A percentile compares a stretch with the other conserved stretches of the same genome.
These are phyloP conservation scores for Chlorophyllum brunneum DNA, from an alignment of 768 basidiomycete species.

Conservation along the genomic window DNA sequence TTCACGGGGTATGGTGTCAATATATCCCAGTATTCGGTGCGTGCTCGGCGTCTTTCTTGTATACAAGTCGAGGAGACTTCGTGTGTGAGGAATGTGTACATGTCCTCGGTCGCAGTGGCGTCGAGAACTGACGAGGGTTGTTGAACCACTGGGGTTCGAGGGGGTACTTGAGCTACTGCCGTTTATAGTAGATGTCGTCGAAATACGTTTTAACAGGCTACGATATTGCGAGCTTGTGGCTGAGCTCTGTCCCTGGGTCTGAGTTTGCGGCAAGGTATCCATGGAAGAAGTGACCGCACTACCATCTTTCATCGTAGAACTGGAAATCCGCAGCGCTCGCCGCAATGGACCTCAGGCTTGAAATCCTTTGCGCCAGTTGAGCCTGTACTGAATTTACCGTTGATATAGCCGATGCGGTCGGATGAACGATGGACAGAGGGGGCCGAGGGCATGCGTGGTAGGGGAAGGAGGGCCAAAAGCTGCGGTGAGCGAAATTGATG, in stretches of 20 bases:
- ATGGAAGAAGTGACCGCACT: neutral
- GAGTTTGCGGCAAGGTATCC: neutral
- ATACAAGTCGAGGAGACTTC: slow-evolving; percentile 52
- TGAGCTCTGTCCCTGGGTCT: neutral
- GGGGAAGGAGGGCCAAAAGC: slow-evolving; percentile 1
- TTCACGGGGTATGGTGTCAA: slow-evolving; percentile 77
- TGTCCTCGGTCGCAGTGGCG: slow-evolving; percentile 19
- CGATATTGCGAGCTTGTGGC: neutral
- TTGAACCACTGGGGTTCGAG: neutral
- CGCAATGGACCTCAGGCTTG: neutral
- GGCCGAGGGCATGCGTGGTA: slow-evolving; percentile 12
- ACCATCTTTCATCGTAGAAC: neutral
- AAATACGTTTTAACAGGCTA: neutral
- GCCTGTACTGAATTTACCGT: neutral
- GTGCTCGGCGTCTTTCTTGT: slow-evolving; percentile 52
- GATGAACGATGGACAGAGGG: neutral
- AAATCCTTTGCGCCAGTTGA: neutral
- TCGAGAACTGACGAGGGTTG: slow-evolving; percentile 7
- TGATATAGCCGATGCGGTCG: neutral
- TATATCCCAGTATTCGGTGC: slow-evolving; percentile 78
- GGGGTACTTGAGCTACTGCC: neutral
- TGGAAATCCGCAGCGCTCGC: neutral
- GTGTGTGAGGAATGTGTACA: slow-evolving; percentile 13
- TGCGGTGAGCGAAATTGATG: no score
- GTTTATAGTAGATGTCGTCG: neutral